Conservation (phyloP, 805 yeast genomes). For the Kodamaea neixiangensis region DNA sequence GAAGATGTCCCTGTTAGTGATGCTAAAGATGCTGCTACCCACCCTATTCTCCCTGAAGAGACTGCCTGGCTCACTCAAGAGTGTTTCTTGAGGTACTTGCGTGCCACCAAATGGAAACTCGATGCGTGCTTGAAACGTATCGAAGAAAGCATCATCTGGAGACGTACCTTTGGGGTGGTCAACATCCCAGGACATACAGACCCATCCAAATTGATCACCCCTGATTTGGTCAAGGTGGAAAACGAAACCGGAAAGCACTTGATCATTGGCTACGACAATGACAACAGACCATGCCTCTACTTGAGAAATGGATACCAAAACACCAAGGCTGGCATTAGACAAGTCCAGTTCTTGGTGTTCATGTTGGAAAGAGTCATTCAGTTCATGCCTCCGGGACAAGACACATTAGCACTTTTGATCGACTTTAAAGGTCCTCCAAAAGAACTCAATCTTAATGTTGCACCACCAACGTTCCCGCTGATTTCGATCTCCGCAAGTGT, state of each 20-base stretch:
- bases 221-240: slow-evolving; percentile 48
- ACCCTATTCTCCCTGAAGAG: slow-evolving; percentile 29
- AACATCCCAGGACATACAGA: slow-evolving; percentile 27
- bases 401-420: slow-evolving; percentile 53
- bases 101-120: slow-evolving; percentile 54
- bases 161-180: slow-evolving; percentile 53
- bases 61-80: slow-evolving; percentile 52
- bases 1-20: slow-evolving; percentile 19
- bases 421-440: slow-evolving; percentile 56
- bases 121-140: slow-evolving; percentile 46
- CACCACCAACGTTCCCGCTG: slow-evolving; percentile 46
- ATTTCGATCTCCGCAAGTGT: slow-evolving; percentile 71
- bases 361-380: slow-evolving; percentile 57
- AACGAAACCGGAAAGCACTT: slow-evolving; percentile 55
- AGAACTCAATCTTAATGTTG: slow-evolving; percentile 56
- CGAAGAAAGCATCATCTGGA: slow-evolving; percentile 52
- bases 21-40: slow-evolving; percentile 40
- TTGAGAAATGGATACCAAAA: slow-evolving; percentile 57
- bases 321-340: slow-evolving; percentile 51
- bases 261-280: slow-evolving; percentile 55
- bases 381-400: slow-evolving; percentile 61
- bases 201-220: slow-evolving; percentile 30
- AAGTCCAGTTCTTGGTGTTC: slow-evolving; percentile 57
- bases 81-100: slow-evolving; percentile 51
- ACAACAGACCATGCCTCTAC: slow-evolving; percentile 54